Evolutionary conservation across 2,329 filamentous ascomycete species (phyloP).

Genomic region (Clonostachys chloroleuca): DNA sequence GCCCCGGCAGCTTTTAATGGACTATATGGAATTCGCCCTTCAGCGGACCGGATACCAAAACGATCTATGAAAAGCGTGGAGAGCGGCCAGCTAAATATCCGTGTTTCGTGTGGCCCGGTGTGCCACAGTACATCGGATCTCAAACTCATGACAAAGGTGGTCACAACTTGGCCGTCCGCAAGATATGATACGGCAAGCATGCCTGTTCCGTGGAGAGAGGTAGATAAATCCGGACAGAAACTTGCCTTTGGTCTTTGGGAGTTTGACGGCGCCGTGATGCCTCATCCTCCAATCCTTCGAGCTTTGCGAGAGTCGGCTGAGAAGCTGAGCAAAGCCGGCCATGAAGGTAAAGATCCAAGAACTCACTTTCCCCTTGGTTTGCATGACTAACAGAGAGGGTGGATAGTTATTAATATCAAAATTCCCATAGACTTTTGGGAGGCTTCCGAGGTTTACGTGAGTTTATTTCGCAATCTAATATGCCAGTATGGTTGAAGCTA

Average conservation of each 20-base stretch:
- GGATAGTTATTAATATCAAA: constrained; percentile 11
- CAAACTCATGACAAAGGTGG: constrained; percentile 26
- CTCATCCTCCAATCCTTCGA: constrained; percentile 1
- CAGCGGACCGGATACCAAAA: constrained; percentile 17
- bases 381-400: too few species aligned
- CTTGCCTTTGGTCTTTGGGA: constrained; percentile 10
- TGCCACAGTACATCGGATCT: constrained; percentile 12
- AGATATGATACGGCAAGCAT: constrained; percentile 28
- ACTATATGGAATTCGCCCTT: constrained; percentile 34
- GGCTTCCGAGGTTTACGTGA: not conserved
- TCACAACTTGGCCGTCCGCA: constrained; percentile 26
- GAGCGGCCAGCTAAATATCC: constrained; percentile 27
- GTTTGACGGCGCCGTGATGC: constrained; percentile 1
- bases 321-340: not conserved
- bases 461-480: not conserved
- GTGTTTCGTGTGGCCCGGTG: constrained; percentile 12
- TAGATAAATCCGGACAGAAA: constrained; percentile 3
- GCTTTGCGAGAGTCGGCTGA: constrained; percentile 1
- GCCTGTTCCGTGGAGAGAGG: constrained; percentile 8
- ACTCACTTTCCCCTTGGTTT: too few species aligned
- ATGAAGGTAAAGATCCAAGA: not conserved
- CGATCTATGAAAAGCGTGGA: not conserved
- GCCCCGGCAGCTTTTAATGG: constrained; percentile 37
- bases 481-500: not conserved
- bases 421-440: constrained; percentile 3